Base-by-base conservation (phyloP, 1,284 basidiomycete species). In the Irpex sp. region DNA sequence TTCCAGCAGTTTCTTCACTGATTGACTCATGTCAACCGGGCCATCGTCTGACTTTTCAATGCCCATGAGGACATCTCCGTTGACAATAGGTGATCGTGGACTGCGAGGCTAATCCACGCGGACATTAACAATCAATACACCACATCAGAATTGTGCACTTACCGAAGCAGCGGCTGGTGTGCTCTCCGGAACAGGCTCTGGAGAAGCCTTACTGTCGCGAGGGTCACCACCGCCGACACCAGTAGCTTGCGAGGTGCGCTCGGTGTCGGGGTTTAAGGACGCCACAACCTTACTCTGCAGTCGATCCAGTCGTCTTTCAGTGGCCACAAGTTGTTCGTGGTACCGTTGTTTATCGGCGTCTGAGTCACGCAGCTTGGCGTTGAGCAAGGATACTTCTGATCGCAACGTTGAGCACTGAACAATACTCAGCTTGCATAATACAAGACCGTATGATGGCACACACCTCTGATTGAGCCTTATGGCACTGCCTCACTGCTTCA, bases 261-360 rank as follows among this genome's bases (percentile, higher is more conserved):
- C 62, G 67, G 37, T 5, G 26, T 58, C 19, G 48, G 62, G 71
- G 65, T 82, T 79, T 61, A 81, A 73, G 8, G 79, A 76, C 56
- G 76, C 75, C 5, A 90, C 82, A 1, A 86, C 83, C 63, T 80
- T 81, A 73, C 92, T 94, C 69, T 82, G 83, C 59, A 88, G 72
- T 48, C 92, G 83, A 71, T 95, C 93, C 56, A 88, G 73, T n/a
- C 87, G 85, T 67, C 83, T 89, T 76, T 94, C 88, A 0, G 87
- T 84, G 5, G 79, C 77, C 5, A 83, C 71, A 31, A 95, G 83
- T 52, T 87, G 84, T 44, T 82, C 79, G 61, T 83, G 81, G 63
- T 83, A 84, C 62, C 74, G 74, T 59, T 88, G 83, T 58, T 81
- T 85, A 65, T 88, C 81, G 17, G 78, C 74, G 67, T 86, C 80